Percentiles rank a stretch among this genome's conserved stretches.
phyloP scores from a whole-genome alignment of 495 filamentous ascomycete species.

The Lasiosphaeria ovina region DNA sequence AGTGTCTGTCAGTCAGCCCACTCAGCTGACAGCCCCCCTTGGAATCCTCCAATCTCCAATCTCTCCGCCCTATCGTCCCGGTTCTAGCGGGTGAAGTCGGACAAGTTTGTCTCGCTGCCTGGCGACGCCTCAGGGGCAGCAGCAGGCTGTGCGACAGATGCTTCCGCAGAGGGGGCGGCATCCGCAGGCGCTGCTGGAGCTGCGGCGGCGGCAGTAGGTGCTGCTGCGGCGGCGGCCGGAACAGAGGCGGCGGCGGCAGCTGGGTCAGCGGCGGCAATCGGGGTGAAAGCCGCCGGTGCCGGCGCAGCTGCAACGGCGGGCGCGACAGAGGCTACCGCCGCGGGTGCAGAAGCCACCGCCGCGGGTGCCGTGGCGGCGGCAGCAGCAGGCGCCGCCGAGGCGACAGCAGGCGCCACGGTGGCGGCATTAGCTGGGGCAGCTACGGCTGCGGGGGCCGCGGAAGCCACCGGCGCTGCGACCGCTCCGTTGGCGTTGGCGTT shows the following conservation, averaged over 20 bases:
- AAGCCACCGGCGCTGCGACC: background rate
- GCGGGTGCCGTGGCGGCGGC: slow-evolving; percentile 2
- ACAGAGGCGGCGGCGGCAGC: slow-evolving; percentile 5
- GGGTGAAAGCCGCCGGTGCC: slow-evolving; percentile 6
- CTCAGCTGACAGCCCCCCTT: background rate
- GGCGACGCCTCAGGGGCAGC: slow-evolving; percentile 14
- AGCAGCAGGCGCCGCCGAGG: background rate
- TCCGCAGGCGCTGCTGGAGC: slow-evolving; percentile 9
- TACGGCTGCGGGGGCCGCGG: slow-evolving; percentile 5
- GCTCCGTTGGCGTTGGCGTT: background rate
- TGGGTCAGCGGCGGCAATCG: slow-evolving; percentile 10
- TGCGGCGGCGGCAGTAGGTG: slow-evolving; percentile 10
- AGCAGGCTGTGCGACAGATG: slow-evolving; percentile 2
- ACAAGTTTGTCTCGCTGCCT: slow-evolving; percentile 20
- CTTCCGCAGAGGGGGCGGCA: slow-evolving; percentile 8
- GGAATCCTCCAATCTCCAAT: background rate
- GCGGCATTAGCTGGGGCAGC: slow-evolving; percentile 3
- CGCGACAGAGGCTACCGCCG: slow-evolving; percentile 6
- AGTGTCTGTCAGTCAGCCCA: no score
- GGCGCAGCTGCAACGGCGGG: slow-evolving; percentile 5
- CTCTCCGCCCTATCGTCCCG: background rate
- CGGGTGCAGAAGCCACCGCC: background rate
- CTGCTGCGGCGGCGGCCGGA: background rate
- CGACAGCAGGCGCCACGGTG: background rate
- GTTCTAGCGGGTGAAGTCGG: slow-evolving; percentile 29